A percentile compares a stretch with the other conserved stretches of the same genome.
phyloP scores from a whole-genome alignment of 805 yeast genomes.

The Suhomyces tanzawaensis region DNA sequence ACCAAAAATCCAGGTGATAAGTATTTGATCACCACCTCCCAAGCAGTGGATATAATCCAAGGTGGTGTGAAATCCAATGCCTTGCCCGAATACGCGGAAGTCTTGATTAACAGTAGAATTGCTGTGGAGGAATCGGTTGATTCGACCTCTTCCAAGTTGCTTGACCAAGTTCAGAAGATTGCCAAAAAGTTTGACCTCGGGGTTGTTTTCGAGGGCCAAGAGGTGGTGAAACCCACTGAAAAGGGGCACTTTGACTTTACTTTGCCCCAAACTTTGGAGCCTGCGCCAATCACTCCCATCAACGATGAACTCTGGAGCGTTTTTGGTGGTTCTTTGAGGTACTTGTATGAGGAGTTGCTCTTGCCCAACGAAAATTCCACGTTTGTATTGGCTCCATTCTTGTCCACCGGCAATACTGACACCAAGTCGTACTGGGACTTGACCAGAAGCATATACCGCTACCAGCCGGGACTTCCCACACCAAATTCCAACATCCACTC shows the following conservation, averaged over 20 bases:
- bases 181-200: constrained; percentile 41
- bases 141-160: constrained; percentile 30
- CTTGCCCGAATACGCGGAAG: constrained; percentile 59
- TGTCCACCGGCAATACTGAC: constrained; percentile 41
- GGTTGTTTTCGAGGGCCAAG: constrained; percentile 25
- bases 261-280: constrained; percentile 26
- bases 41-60: constrained; percentile 55
- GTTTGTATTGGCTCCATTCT: constrained; percentile 32
- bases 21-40: constrained; percentile 45
- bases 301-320: constrained; percentile 32
- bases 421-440: constrained; percentile 42
- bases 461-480: constrained; percentile 23
- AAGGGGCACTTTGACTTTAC: constrained; percentile 34
- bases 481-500: constrained; percentile 28
- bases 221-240: constrained; percentile 19
- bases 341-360: constrained; percentile 36
- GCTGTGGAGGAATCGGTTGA: constrained; percentile 43
- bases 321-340: constrained; percentile 37
- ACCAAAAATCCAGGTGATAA: constrained; percentile 22
- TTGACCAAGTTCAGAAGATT: constrained; percentile 26
- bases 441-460: constrained; percentile 37
- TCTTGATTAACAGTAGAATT: constrained; percentile 45
- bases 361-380: constrained; percentile 22
- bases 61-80: constrained; percentile 82
- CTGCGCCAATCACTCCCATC: constrained; percentile 39